Evolutionary conservation across 2,329 filamentous ascomycete genomes (phyloP).

Genomic region (Xylaria sp.): DNA sequence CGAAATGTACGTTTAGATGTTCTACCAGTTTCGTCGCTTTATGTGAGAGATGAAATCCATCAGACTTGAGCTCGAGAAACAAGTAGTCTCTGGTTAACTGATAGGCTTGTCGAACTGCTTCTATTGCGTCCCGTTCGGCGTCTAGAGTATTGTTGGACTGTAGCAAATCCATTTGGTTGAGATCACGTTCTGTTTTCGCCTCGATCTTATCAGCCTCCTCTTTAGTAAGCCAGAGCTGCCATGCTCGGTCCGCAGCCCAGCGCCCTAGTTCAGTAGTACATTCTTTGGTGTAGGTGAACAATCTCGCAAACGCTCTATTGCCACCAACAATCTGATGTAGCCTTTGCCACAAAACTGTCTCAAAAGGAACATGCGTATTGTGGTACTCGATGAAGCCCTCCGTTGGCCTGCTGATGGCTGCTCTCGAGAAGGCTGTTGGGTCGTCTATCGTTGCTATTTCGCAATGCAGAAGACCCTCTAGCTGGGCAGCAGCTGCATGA

Average conservation of each 20-base stretch:
- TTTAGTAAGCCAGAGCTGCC: constrained; percentile 72
- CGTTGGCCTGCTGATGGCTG: constrained; percentile 59
- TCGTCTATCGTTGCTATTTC: constrained; percentile 76
- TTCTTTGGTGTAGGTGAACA: constrained; percentile 64
- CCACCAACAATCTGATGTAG: constrained; percentile 54
- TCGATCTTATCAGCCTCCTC: constrained; percentile 66
- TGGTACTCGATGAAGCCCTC: constrained; percentile 64
- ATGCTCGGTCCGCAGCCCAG: constrained; percentile 86
- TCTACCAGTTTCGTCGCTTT: constrained; percentile 71
- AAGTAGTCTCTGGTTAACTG: constrained; percentile 58
- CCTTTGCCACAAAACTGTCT: constrained; percentile 67
- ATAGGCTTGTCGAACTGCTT: constrained; percentile 62
- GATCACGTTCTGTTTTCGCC: constrained; percentile 54
- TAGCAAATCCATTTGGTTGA: constrained; percentile 39
- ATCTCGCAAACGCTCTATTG: constrained; percentile 55
- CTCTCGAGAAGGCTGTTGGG: constrained; percentile 60
- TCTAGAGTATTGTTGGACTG: constrained; percentile 35
- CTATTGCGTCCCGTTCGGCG: constrained; percentile 49
- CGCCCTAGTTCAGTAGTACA: constrained; percentile 72
- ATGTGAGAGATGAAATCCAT: constrained; percentile 61
- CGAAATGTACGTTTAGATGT: constrained; percentile 68
- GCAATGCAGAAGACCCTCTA: constrained; percentile 79
- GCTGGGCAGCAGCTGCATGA: constrained; percentile 68
- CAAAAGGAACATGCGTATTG: constrained; percentile 54
- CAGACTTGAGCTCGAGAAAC: constrained; percentile 46